These are phyloP conservation scores for Paramarasmius palmivorus DNA, from an alignment of 1,284 basidiomycete genomes.

Conservation along the genomic window DNA sequence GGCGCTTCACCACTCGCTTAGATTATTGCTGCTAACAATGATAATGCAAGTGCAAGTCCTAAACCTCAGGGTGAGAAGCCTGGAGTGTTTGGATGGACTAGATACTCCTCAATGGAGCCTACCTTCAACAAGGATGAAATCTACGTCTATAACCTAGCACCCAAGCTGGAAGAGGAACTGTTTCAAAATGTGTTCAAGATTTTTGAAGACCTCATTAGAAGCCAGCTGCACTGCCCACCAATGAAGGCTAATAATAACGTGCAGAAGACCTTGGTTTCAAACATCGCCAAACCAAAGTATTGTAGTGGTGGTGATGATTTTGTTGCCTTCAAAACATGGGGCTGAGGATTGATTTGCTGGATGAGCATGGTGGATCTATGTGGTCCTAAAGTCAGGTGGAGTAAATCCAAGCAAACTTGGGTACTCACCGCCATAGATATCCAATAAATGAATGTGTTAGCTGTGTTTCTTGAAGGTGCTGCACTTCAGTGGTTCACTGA, in stretches of 20 bases:
- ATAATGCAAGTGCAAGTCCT: not conserved
- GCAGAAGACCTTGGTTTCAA: slow-evolving; percentile 8
- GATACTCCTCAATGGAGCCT: slow-evolving; percentile 1
- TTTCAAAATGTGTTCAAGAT: not conserved
- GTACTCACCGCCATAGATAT: slow-evolving; percentile 6
- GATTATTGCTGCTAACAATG: too few relatives aligned
- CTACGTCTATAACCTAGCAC: slow-evolving; percentile 5
- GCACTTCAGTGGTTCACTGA: slow-evolving; percentile 8
- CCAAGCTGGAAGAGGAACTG: slow-evolving; percentile 7
- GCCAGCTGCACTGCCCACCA: not conserved
- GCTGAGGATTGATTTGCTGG: slow-evolving; percentile 8
- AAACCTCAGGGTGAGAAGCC: too few relatives aligned
- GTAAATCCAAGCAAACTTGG: not conserved
- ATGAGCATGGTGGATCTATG: slow-evolving; percentile 8
- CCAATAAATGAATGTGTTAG: slow-evolving; percentile 1
- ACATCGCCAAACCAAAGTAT: slow-evolving; percentile 3
- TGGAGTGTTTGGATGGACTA: too few relatives aligned
- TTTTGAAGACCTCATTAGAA: slow-evolving; percentile 2
- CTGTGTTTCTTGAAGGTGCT: not conserved
- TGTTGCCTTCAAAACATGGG: slow-evolving; percentile 6
- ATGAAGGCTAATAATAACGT: not conserved
- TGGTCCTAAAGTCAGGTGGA: not conserved
- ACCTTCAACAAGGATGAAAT: not conserved
- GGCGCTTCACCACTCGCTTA: too few relatives aligned
- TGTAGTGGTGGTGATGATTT: slow-evolving; percentile 7